These are phyloP conservation scores for Emergomyces pasteurianus DNA, from an alignment of 2,329 filamentous ascomycete species.

Conservation along the genomic window DNA sequence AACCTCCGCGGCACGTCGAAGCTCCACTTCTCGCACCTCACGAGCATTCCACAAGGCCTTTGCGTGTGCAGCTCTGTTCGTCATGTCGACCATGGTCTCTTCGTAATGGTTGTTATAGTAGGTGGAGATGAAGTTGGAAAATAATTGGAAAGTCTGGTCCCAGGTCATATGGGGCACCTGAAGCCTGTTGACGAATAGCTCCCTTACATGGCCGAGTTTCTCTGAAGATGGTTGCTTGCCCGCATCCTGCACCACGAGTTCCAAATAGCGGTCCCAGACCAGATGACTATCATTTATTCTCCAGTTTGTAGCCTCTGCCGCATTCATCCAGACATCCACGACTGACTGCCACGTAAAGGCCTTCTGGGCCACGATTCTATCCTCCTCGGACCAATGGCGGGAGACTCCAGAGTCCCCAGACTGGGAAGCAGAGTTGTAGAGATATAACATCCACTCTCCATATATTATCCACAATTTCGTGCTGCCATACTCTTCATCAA, in stretches of 20 bases:
- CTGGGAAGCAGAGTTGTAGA: conserved; percentile 40
- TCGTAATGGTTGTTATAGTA: conserved; percentile 46
- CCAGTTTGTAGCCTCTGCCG: conserved; percentile 45
- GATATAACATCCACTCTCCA: conserved; percentile 47
- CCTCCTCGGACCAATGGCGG: conserved; percentile 41
- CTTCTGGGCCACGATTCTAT: conserved; percentile 45
- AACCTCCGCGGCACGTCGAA: conserved; percentile 41
- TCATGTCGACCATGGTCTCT: conserved; percentile 45
- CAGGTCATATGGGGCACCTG: conserved; percentile 47
- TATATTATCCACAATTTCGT: conserved; percentile 51
- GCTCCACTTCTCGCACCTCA: conserved; percentile 42
- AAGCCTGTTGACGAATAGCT: conserved; percentile 43
- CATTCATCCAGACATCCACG: conserved; percentile 44
- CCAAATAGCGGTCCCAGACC: conserved; percentile 50
- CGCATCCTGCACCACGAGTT: conserved; percentile 43
- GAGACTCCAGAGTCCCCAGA: conserved; percentile 21
- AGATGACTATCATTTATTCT: conserved; percentile 49
- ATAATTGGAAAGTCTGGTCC: conserved; percentile 47
- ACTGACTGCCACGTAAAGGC: conserved; percentile 47
- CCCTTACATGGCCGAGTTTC: conserved; percentile 38
- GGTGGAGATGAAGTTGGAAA: conserved; percentile 47
- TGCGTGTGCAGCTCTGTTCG: conserved; percentile 38
- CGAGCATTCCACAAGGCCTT: conserved; percentile 43
- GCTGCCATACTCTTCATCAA: conserved; percentile 50
- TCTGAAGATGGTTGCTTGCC: conserved; percentile 35